Percentiles rank a stretch among this genome's conserved stretches.
These are phyloP conservation scores for Triangularia verruculosa DNA, from an alignment of 2,329 filamentous ascomycete species.

Conservation along the genomic window DNA sequence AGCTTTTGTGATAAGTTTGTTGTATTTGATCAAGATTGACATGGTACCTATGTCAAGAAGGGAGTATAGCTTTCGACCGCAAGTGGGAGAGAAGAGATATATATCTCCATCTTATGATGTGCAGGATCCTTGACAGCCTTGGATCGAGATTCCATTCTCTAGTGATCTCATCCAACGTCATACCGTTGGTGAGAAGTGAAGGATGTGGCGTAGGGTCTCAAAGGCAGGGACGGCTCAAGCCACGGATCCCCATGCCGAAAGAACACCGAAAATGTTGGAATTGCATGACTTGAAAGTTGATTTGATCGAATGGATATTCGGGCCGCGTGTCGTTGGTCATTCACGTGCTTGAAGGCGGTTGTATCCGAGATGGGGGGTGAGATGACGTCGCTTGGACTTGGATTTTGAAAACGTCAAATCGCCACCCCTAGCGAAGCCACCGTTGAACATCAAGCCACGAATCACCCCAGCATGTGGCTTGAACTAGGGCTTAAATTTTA, in stretches of 20 bases:
- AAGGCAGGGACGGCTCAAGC: not conserved
- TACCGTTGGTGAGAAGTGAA: not conserved
- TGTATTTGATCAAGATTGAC: not conserved
- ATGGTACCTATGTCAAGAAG: not conserved
- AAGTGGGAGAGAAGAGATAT: not conserved
- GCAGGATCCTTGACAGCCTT: not conserved
- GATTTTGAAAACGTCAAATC: not conserved
- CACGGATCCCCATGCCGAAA: not conserved
- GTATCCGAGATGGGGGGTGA: not conserved
- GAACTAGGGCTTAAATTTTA: not conserved
- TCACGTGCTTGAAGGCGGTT: not conserved
- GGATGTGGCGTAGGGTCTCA: not conserved
- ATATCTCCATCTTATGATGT: not conserved
- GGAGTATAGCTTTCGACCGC: not conserved
- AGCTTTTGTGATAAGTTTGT: not conserved
- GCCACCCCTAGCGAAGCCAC: not conserved
- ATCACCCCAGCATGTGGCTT: not conserved
- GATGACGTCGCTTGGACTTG: not conserved
- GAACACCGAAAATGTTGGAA: not conserved
- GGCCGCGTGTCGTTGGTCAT: not conserved
- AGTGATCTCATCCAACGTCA: conserved; percentile 18
- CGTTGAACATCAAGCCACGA: not conserved
- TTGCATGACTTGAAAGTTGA: not conserved
- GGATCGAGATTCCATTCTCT: not conserved
- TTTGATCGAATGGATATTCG: not conserved